Evolutionary conservation across 2,329 filamentous ascomycete genomes (phyloP).

Genomic region (Onygena corvina): DNA sequence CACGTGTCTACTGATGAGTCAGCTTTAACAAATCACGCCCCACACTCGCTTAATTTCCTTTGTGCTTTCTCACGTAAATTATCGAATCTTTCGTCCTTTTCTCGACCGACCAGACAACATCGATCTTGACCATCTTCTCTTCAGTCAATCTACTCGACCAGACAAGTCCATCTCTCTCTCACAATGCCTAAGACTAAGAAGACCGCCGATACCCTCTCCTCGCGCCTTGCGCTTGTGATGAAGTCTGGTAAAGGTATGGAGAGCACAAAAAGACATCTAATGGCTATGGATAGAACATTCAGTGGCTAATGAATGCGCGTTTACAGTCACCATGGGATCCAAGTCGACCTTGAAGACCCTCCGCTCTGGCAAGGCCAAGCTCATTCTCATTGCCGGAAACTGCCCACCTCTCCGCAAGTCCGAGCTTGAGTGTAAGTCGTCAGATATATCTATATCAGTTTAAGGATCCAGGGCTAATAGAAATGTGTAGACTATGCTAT

Average conservation of each 20-base stretch:
- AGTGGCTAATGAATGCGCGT: too few relatives aligned
- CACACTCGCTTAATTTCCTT: background rate
- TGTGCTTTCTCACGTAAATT: background rate
- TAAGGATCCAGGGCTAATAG: background rate
- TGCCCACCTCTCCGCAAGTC: constrained; percentile 95
- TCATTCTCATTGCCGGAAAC: constrained; percentile 92
- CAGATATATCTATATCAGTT: background rate
- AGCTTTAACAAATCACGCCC: too few relatives aligned
- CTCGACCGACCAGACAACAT: background rate
- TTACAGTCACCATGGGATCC: constrained; percentile 71
- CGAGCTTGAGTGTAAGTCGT: constrained; percentile 66
- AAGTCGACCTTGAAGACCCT: constrained; percentile 83
- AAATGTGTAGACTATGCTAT: constrained; percentile 56
- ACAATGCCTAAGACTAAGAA: constrained; percentile 50
- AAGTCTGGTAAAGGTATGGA: constrained; percentile 48
- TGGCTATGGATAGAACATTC: too few relatives aligned
- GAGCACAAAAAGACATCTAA: too few relatives aligned
- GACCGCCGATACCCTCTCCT: constrained; percentile 69
- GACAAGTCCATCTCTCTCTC: background rate
- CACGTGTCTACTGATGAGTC: background rate
- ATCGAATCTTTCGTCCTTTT: background rate
- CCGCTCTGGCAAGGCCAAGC: constrained; percentile 94
- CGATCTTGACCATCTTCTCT: background rate
- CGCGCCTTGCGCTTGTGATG: constrained; percentile 57
- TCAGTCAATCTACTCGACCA: background rate